phyloP scores from a whole-genome alignment of 495 filamentous ascomycete genomes.

The Hypomontagnella submonticulosa region DNA sequence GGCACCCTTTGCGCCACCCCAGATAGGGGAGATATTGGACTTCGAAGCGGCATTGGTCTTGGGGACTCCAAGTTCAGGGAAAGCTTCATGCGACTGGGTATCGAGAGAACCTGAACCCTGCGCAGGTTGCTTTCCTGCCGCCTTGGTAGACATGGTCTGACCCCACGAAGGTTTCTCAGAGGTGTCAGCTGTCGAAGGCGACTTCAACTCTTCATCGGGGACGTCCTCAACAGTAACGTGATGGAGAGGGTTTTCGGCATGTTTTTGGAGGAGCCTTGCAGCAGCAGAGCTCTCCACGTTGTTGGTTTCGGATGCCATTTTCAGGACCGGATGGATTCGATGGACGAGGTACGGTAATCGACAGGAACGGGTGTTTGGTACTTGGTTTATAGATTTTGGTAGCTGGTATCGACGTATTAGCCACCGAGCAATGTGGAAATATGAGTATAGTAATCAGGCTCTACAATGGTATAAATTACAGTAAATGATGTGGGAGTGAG shows the following conservation, averaged over 20 bases:
- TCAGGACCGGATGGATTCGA: constrained; percentile 23
- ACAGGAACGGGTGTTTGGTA: constrained; percentile 12
- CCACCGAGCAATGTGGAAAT: background rate
- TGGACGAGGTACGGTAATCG: background rate
- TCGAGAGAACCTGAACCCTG: constrained; percentile 68
- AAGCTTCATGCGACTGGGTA: constrained; percentile 86
- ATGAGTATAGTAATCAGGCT: no score
- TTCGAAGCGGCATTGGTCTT: constrained; percentile 65
- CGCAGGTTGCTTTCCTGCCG: constrained; percentile 70
- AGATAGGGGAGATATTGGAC: constrained; percentile 70
- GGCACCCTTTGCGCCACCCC: constrained; percentile 55
- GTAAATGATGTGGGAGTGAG: constrained; percentile 3
- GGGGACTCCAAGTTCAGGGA: constrained; percentile 84
- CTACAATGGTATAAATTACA: background rate
- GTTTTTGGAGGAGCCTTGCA: constrained; percentile 80
- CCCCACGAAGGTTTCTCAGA: constrained; percentile 53
- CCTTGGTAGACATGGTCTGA: constrained; percentile 63
- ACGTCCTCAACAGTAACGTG: constrained; percentile 80
- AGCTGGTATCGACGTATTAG: constrained; percentile 9
- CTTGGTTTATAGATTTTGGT: constrained; percentile 26
- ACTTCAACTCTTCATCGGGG: constrained; percentile 78
- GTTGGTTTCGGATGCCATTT: constrained; percentile 53
- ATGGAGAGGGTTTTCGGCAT: constrained; percentile 73
- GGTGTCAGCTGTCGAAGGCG: constrained; percentile 48
- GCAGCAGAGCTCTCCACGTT: constrained; percentile 66